phyloP scores from a whole-genome alignment of 225 moss, liverwort and hornwort genomes.

The Physcomitrium patens region DNA sequence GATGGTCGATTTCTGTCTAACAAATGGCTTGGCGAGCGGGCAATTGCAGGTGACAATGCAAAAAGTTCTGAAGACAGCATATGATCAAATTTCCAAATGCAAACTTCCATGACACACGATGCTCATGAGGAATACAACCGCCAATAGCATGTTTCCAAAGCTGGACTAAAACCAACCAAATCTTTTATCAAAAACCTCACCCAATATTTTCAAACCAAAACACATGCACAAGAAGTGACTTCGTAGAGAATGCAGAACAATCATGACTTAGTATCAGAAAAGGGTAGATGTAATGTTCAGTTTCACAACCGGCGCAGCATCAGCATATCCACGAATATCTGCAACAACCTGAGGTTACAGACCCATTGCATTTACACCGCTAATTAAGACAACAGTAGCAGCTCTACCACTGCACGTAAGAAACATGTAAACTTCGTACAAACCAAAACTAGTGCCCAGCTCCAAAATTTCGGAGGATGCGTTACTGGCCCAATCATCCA shows the following conservation, averaged over 20 bases:
- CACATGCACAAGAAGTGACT: background rate
- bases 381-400: conserved; percentile 89
- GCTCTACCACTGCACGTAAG: conserved; percentile 83
- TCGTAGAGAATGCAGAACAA: background rate
- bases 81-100: conserved; percentile 16
- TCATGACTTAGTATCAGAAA: no score
- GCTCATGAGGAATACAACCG: background rate
- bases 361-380: conserved; percentile 84
- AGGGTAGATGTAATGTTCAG: background rate
- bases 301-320: conserved; percentile 82
- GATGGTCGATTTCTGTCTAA: conserved; percentile 79
- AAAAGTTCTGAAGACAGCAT: conserved; percentile 86
- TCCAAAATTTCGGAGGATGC: background rate
- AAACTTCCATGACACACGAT: conserved; percentile 10
- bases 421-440: conserved; percentile 24
- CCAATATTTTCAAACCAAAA: no score
- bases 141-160: background rate
- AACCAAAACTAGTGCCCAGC: background rate
- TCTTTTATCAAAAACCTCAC: background rate
- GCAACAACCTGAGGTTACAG: conserved; percentile 82
- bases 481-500: conserved; percentile 91
- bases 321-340: conserved; percentile 90
- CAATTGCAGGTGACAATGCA: conserved; percentile 84
- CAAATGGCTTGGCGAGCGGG: conserved; percentile 88
- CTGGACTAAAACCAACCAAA: background rate